Evolutionary conservation across 768 basidiomycete genomes (phyloP).

Genomic region (Termitomyces bulborhizus): DNA sequence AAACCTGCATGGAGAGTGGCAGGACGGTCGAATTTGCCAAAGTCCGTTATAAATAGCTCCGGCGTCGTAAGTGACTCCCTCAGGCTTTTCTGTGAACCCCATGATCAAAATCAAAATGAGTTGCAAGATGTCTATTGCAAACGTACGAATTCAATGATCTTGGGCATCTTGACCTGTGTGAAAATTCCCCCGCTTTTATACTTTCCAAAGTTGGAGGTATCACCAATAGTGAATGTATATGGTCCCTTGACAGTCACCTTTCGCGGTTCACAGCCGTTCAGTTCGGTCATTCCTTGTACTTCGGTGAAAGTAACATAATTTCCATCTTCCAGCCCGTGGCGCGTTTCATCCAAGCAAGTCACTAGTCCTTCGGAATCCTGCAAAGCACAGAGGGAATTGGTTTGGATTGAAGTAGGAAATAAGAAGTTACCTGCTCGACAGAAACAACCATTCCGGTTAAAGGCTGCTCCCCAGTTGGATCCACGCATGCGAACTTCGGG

Average conservation of each 20-base stretch:
- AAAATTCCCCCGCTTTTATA: conserved; percentile 92
- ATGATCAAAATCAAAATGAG: background rate
- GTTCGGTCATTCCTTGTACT: conserved; percentile 88
- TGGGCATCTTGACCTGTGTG: conserved; percentile 99
- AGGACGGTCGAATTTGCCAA: conserved; percentile 94
- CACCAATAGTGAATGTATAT: conserved; percentile 95
- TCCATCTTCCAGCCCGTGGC: conserved; percentile 98
- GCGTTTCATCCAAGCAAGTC: conserved; percentile 93
- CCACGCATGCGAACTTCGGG: conserved; percentile 88
- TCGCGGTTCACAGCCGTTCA: conserved; percentile 88
- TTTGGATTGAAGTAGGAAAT: conserved; percentile 1
- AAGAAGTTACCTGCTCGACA: conserved; percentile 65
- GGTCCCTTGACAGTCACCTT: conserved; percentile 94
- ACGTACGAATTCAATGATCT: conserved; percentile 88
- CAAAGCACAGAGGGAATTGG: background rate
- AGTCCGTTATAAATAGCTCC: conserved; percentile 92
- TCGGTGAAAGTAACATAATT: conserved; percentile 97
- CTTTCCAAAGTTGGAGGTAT: conserved; percentile 69
- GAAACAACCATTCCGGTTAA: conserved; percentile 94
- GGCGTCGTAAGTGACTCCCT: conserved; percentile 77
- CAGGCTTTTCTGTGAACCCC: conserved; percentile 75
- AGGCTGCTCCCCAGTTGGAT: conserved; percentile 96
- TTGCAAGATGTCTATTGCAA: background rate
- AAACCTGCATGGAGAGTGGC: conserved; percentile 88
- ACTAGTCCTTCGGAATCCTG: conserved; percentile 89